Evolutionary conservation across 2,329 filamentous ascomycete species (phyloP).

Genomic region (Fusarium burgessii): DNA sequence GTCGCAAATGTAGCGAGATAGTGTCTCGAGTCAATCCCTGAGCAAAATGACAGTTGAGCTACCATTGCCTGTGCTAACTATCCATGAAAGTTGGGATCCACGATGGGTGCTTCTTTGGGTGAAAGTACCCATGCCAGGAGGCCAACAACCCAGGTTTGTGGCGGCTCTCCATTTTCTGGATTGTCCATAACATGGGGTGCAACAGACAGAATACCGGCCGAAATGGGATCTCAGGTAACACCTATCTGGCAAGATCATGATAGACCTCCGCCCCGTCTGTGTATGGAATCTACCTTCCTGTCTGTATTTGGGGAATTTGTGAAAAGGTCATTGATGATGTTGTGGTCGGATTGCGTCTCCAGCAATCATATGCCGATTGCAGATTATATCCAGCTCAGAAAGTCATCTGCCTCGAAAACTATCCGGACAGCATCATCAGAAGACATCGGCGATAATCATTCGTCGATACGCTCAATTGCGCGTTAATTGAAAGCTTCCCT

Average conservation of each 20-base stretch:
- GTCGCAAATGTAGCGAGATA: too few species aligned
- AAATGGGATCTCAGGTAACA: not conserved
- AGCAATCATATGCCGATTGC: not conserved
- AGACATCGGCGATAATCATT: too few species aligned
- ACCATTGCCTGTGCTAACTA: too few species aligned
- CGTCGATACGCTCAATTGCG: too few species aligned
- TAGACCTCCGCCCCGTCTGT: not conserved
- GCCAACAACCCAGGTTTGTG: too few species aligned
- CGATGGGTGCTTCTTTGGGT: not conserved
- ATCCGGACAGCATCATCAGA: too few species aligned
- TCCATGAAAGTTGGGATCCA: not conserved
- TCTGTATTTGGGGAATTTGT: not conserved
- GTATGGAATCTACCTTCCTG: not conserved
- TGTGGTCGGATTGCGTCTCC: not conserved
- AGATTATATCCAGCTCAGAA: not conserved
- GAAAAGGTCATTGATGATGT: not conserved
- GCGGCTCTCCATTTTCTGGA: not conserved
- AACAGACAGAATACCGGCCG: not conserved
- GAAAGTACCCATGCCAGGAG: not conserved
- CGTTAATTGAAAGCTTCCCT: not conserved
- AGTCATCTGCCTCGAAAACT: not conserved
- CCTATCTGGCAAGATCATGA: not conserved
- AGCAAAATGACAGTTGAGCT: not conserved
- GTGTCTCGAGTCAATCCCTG: not conserved
- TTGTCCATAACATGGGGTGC: not conserved